Percentiles rank a stretch among this genome's conserved stretches.
phyloP scores from a whole-genome alignment of 129 eudicot genomes.

The Lactuca saligna region DNA sequence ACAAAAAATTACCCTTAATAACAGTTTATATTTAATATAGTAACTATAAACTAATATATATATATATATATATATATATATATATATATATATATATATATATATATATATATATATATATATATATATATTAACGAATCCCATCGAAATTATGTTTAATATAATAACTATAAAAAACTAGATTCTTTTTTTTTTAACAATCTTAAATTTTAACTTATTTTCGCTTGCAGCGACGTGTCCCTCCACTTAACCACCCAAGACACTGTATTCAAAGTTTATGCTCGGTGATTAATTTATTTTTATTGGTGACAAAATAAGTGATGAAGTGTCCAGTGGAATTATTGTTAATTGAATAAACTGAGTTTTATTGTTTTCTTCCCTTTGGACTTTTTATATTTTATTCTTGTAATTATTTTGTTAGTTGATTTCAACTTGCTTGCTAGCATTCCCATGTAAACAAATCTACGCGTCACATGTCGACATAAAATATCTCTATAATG shows the following conservation, averaged over 20 bases:
- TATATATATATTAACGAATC: no score
- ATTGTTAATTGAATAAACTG: background rate
- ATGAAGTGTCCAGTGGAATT: constrained; percentile 9
- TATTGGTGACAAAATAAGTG: constrained; percentile 14
- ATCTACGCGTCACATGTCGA: constrained; percentile 15
- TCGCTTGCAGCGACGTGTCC: background rate
- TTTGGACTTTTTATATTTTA: constrained; percentile 17
- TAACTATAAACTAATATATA: no score
- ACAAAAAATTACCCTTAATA: no score
- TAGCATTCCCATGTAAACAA: constrained; percentile 14
- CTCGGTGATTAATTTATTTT: background rate
- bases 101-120: no score
- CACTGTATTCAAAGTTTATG: background rate
- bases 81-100: no score
- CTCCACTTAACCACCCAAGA: background rate
- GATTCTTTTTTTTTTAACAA: background rate
- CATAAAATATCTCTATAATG: constrained; percentile 6
- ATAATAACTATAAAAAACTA: background rate
- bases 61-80: no score
- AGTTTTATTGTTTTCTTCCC: background rate
- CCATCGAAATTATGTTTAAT: no score
- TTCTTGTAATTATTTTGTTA: constrained; percentile 18
- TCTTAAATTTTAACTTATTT: no score
- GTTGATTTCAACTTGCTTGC: background rate
- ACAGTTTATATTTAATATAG: no score